Base-by-base conservation (phyloP, 805 yeast genomes). In the Candida taoyuanica region DNA sequence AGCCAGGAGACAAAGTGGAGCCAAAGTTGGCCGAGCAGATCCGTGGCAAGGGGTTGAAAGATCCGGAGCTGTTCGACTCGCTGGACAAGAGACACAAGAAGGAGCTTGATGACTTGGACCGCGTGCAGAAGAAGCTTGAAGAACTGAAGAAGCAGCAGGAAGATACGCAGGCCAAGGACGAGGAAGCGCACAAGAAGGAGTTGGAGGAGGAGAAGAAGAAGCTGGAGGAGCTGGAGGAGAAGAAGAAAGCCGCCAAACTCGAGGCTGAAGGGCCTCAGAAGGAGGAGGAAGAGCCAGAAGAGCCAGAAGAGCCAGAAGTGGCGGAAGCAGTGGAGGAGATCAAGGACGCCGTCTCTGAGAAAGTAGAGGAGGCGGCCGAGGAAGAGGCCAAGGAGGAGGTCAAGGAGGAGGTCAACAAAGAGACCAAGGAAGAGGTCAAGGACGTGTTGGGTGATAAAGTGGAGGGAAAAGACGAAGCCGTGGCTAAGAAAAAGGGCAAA, bases 71-170 rank as follows among this genome's bases (percentile, higher is more conserved):
- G 24, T 48, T 50, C 21, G 37, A 31, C n/a, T 20, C 40, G n/a
- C 25, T 50, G 28, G 49, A 46, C 13, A 24, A 37, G 17, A 50
- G 36, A 17, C 49, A 50, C 29, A 35, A 42, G 31, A 34, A 34
- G 16, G 50, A 48, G 23, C 18, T 50, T 5, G n/a, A 42, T 8
- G 40, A 41, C n/a, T 23, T 50, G 15, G 44, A 44, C 13, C 36
- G 36, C 27, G 46, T 48, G 25, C 44, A 44, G 12, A 34, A 39
- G 25, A 39, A 39, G 26, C 36, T 42, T 9, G 43, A 28, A 9
- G 25, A 29, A 6, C 17, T 45, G 36, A 47, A 49, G 36, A 34
- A 42, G 36, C 29, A 37, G n/a, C 43, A 42, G 15, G 46, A 44
- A 2, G 44, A 35, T 8, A 41, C 38, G 26, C 17, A 26, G 18